Evolutionary conservation across 805 yeast species (phyloP).

Genomic region (Sugiyamaella americana): DNA sequence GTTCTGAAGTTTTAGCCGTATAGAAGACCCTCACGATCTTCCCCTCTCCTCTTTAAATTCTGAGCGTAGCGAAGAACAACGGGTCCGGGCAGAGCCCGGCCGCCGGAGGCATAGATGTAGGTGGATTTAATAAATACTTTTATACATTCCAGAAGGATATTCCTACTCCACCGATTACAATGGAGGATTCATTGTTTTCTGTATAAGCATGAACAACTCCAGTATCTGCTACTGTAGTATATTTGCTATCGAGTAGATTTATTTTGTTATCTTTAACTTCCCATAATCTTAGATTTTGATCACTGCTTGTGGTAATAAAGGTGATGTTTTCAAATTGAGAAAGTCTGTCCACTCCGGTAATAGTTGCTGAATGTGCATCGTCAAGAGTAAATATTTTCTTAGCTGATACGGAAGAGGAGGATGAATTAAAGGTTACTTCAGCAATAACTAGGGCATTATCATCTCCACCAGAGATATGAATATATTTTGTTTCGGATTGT

Average conservation of each 20-base stretch:
- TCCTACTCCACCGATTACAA: constrained; percentile 77
- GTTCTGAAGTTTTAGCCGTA: no score
- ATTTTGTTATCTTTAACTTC: constrained; percentile 29
- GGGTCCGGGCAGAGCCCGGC: no score
- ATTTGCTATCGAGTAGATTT: constrained; percentile 36
- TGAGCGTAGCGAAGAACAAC: no score
- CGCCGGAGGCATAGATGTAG: no score
- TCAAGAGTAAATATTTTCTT: constrained; percentile 30
- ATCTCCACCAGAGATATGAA: constrained; percentile 80
- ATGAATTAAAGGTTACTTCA: constrained; percentile 31
- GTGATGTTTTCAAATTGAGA: constrained; percentile 23
- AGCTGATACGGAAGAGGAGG: constrained; percentile 17
- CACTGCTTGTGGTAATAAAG: constrained; percentile 66
- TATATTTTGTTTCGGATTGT: constrained; percentile 4
- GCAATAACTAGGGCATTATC: constrained; percentile 65
- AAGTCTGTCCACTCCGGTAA: constrained; percentile 53
- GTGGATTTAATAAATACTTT: background rate
- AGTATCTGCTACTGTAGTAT: constrained; percentile 87
- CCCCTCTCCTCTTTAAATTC: no score
- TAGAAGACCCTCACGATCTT: no score
- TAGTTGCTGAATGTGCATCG: constrained; percentile 79
- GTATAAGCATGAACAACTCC: constrained; percentile 47
- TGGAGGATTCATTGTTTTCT: constrained; percentile 29
- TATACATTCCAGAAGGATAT: constrained; percentile 36
- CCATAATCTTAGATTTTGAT: constrained; percentile 75